Base-by-base conservation (phyloP, 306 rosid genomes). In the Erythrophleum fordii region DNA sequence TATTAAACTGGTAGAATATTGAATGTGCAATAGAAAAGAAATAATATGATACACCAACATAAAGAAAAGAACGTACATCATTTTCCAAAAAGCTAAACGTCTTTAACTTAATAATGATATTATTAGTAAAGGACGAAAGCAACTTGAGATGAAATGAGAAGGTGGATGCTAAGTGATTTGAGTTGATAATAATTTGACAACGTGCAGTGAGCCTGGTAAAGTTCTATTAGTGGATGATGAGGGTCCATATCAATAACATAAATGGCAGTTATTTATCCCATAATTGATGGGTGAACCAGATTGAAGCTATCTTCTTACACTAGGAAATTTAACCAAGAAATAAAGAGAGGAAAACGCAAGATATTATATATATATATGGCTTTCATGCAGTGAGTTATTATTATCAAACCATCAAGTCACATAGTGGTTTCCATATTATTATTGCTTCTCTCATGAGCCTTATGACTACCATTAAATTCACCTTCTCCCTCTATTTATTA, bases 391-490 rank as follows among this genome's bases (percentile, higher is more conserved):
- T 52, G 25, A 39, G 45, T 28, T 34, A 48, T 31, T 46, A 44
- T 42, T 44, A 73, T 13, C 35, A 37, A 55, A 22, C 9, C 66
- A 35, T 25, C 67, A 5, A 55, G 5, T 31, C 65, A 18, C 7
- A 11, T 44, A 59, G 58, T 70, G 29, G 41, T 34, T 28, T 29
- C 29, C 22, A 37, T 39, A 45, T 23, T 52, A 53, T 72, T 23
- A 59, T 70, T 80, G 53, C 77, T 20, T 31, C n/a, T 66, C 82
- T 59, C 69, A 46, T 37, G 64, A 79, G 34, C 53, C 78, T 26
- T 49, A 77, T 72, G 85, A 82, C 84, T 20, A 17, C 28, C 82
- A 79, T 52, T 69, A 61, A 31, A 45, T 31, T 41, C 48, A 68
- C 22, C 5, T 22, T 55, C 23, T 55, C 49, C 9, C 11, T 9